A percentile compares a stretch with the other conserved stretches of the same genome.
Evolutionary conservation across 2,329 filamentous ascomycete genomes (phyloP).

Genomic region (Arthrinium phaeospermum): DNA sequence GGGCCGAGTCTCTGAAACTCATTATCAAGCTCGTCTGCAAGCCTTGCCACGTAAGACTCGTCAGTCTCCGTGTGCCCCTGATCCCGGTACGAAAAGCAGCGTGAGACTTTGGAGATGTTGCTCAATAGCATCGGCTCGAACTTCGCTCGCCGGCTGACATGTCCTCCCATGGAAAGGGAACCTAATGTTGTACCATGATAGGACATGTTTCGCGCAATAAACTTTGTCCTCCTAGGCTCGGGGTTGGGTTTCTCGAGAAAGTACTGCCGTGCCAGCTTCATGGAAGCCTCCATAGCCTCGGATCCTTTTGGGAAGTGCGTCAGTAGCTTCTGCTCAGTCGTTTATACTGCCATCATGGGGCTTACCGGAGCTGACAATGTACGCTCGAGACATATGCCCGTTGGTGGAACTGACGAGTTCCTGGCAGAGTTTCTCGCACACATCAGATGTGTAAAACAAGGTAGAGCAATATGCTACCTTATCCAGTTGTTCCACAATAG

Average conservation of each 20-base stretch:
- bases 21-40: conserved; percentile 69
- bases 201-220: conserved; percentile 70
- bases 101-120: conserved; percentile 66
- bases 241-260: conserved; percentile 58
- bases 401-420: conserved; percentile 36
- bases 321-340: neutral
- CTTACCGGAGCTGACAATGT: conserved; percentile 43
- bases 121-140: conserved; percentile 67
- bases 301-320: conserved; percentile 49
- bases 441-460: conserved; percentile 47
- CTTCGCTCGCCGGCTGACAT: conserved; percentile 62
- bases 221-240: conserved; percentile 62
- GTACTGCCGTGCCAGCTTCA: conserved; percentile 68
- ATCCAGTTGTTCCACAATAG: conserved; percentile 47
- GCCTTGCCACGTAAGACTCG: conserved; percentile 62
- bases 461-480: conserved; percentile 50
- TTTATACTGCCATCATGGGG: neutral
- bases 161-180: conserved; percentile 67
- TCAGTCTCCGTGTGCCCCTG: conserved; percentile 57
- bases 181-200: conserved; percentile 78
- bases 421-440: conserved; percentile 46
- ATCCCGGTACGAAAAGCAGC: conserved; percentile 70
- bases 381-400: conserved; percentile 41
- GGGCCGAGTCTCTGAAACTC: conserved; percentile 70
- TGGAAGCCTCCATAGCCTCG: conserved; percentile 67